phyloP scores from a whole-genome alignment of 805 yeast species.

The Candida insectalens region DNA sequence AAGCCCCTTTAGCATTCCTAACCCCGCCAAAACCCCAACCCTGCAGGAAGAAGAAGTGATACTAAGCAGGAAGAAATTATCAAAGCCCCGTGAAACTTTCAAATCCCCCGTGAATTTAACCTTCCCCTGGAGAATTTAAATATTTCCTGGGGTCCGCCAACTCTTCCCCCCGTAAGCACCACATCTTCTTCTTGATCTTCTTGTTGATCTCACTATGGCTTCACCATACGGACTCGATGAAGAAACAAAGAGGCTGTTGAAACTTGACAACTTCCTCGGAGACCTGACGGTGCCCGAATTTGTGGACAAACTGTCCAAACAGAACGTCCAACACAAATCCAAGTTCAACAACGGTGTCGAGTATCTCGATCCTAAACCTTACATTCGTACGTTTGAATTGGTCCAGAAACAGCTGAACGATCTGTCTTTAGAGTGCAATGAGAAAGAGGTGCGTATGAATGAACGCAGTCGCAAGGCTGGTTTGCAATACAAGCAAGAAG shows the following conservation, averaged over 20 bases:
- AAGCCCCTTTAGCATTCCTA: too few relatives aligned
- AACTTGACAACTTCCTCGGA: constrained; percentile 52
- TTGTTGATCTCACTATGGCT: constrained; percentile 13
- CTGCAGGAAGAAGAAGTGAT: too few relatives aligned
- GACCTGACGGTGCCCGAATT: constrained; percentile 72
- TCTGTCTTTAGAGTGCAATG: constrained; percentile 45
- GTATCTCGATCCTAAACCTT: constrained; percentile 74
- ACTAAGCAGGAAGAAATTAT: too few relatives aligned
- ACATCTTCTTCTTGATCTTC: too few relatives aligned
- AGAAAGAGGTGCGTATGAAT: constrained; percentile 41
- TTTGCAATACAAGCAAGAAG: constrained; percentile 56
- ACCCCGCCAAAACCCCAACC: too few relatives aligned
- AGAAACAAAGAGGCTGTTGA: constrained; percentile 45
- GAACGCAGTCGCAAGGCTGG: constrained; percentile 52
- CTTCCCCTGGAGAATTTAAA: too few relatives aligned
- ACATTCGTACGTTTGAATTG: constrained; percentile 85
- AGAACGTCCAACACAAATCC: constrained; percentile 5
- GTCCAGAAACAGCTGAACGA: constrained; percentile 63
- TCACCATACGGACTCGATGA: constrained; percentile 37
- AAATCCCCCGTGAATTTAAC: too few relatives aligned
- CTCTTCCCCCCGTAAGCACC: not conserved
- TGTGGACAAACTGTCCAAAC: constrained; percentile 60
- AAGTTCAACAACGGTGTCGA: constrained; percentile 26
- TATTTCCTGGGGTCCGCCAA: not conserved
- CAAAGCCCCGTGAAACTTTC: too few relatives aligned